Conservation (phyloP, 2,329 filamentous ascomycete genomes). For the Fusarium sp. region DNA sequence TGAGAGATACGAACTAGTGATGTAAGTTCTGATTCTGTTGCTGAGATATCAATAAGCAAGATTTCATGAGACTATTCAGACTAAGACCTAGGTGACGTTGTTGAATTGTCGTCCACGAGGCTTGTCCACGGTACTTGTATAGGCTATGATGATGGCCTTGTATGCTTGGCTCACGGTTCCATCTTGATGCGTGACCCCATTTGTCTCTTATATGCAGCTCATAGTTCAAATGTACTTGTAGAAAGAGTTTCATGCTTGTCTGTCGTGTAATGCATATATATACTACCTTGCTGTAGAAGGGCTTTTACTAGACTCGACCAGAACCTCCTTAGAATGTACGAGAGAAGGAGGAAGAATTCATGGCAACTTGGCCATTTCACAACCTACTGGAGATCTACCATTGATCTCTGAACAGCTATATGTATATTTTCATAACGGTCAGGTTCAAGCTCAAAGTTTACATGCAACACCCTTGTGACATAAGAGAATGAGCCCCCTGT, state of each 20-base stretch:
- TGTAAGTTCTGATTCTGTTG: background rate
- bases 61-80: background rate
- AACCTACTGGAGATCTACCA: too few relatives aligned
- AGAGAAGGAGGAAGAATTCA: background rate
- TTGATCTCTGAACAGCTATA: too few relatives aligned
- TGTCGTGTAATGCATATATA: too few relatives aligned
- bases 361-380: too few relatives aligned
- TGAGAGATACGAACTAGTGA: background rate
- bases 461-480: too few relatives aligned
- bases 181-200: background rate
- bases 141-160: background rate
- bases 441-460: too few relatives aligned
- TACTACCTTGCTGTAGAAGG: background rate
- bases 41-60: background rate
- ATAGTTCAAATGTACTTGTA: accelerated
- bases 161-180: background rate
- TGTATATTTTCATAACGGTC: too few relatives aligned
- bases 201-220: accelerated
- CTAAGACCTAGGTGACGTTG: too few relatives aligned
- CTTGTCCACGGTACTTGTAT: too few relatives aligned
- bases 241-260: background rate
- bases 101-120: background rate
- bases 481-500: too few relatives aligned
- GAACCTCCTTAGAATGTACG: too few relatives aligned
- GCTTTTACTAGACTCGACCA: background rate